Evolutionary conservation across 1,284 basidiomycete genomes (phyloP).

Genomic region (Rhodotorula sp.): DNA sequence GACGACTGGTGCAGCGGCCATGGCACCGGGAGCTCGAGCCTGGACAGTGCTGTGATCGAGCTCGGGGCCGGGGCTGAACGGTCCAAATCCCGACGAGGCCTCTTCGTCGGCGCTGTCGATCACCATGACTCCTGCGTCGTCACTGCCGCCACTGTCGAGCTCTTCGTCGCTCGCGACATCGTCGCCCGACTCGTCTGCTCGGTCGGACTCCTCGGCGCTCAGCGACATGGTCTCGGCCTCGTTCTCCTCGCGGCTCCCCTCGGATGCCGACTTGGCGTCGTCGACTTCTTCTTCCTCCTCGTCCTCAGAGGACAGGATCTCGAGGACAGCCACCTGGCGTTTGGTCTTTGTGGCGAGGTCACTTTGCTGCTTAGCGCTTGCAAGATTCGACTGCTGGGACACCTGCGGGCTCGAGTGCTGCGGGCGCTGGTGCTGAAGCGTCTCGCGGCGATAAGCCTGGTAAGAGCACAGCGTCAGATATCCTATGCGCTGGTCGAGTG

Average conservation of each 20-base stretch:
- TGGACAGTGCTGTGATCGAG: no score
- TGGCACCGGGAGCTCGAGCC: no score
- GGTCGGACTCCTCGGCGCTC: no score
- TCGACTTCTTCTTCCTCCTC: constrained; percentile 11
- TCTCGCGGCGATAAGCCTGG: constrained; percentile 7
- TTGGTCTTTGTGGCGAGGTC: neutral
- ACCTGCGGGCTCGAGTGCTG: neutral
- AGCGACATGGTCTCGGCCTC: neutral
- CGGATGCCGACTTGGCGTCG: neutral
- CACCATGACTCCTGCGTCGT: no score
- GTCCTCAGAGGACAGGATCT: constrained; percentile 2
- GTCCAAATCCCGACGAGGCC: no score
- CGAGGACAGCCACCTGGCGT: constrained; percentile 17
- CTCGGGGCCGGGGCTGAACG: no score
- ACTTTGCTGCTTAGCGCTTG: neutral
- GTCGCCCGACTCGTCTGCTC: neutral
- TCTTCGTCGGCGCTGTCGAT: no score
- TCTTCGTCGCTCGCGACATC: neutral
- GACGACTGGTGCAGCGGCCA: neutral
- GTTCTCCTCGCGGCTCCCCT: neutral
- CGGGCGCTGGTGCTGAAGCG: constrained; percentile 14
- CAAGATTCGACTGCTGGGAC: neutral
- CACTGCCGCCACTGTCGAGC: no score
- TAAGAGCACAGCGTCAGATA: no score
- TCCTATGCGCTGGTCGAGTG: no score